Evolutionary conservation across 176 grass and related monocot genomes (phyloP).

Genomic region (Aegilops speltoides): DNA sequence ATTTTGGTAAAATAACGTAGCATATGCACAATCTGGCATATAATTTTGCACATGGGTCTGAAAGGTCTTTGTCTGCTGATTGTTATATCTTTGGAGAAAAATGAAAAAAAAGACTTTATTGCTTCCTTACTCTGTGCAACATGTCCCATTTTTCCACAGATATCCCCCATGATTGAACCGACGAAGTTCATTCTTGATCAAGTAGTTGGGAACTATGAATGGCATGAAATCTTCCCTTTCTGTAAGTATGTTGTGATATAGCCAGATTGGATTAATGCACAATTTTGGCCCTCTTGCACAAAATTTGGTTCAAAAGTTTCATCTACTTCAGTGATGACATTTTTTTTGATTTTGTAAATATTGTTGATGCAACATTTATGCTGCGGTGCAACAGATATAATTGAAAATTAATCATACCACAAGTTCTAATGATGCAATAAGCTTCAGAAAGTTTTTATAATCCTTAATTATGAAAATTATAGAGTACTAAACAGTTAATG

Average conservation of each 20-base stretch:
- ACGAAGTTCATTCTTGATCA: constrained; percentile 59
- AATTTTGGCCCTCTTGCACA: not conserved
- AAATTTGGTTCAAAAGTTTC: constrained; percentile 14
- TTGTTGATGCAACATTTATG: not conserved
- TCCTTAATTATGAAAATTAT: not conserved
- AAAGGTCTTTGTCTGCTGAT: not conserved
- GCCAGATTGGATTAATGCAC: not conserved
- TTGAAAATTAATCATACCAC: constrained; percentile 2
- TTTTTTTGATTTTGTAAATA: not conserved
- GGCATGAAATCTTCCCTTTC: constrained; percentile 74
- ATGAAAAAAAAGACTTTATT: not conserved
- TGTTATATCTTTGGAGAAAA: not conserved
- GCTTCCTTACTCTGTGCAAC: constrained; percentile 6
- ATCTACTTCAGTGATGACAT: not conserved
- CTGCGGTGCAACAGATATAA: not conserved
- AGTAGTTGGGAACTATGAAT: constrained; percentile 51
- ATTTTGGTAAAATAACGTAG: not conserved
- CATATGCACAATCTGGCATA: not conserved
- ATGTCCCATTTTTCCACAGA: constrained; percentile 37
- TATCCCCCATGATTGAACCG: constrained; percentile 74
- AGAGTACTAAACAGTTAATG: not conserved
- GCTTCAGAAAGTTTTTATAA: not conserved
- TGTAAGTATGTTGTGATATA: constrained; percentile 48
- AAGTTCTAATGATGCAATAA: not conserved
- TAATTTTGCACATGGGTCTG: not conserved